Percentiles rank a stretch among this genome's conserved stretches.
Conservation (phyloP, 192 early-diverging fungal genomes). For the Jimgerdemannia lactiflua region DNA sequence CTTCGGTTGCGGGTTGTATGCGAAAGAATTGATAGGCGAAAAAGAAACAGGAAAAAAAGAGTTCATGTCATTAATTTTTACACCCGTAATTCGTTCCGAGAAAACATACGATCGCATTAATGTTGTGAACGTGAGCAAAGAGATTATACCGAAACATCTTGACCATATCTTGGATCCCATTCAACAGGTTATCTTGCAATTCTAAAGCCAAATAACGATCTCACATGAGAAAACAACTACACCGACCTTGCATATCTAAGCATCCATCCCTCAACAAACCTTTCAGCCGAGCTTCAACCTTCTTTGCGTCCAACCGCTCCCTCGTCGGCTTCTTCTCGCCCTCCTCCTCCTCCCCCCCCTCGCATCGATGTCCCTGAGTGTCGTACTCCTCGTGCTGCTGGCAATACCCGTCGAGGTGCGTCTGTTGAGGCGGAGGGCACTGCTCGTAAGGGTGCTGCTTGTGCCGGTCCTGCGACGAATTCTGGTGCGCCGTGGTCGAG, state of each 20-base stretch:
- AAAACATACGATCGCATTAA: background rate
- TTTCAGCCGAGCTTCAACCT: background rate
- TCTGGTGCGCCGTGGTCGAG: background rate
- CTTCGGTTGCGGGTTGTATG: background rate
- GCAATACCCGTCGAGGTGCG: background rate
- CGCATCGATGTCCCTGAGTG: background rate
- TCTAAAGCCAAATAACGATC: background rate
- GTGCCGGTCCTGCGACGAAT: background rate
- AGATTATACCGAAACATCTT: background rate
- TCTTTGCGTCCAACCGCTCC: background rate
- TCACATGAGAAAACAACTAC: background rate
- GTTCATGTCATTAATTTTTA: too few species aligned
- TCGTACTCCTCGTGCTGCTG: background rate
- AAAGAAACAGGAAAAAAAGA: too few species aligned
- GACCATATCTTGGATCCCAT: background rate
- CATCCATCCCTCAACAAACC: background rate
- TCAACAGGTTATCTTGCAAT: background rate
- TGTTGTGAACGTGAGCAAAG: background rate
- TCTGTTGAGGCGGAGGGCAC: background rate
- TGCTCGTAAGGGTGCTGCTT: background rate
- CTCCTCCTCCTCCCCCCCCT: background rate
- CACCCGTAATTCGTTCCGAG: background rate
- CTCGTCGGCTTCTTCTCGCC: background rate
- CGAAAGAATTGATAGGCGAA: too few species aligned
- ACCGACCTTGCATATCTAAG: background rate